phyloP scores from a whole-genome alignment of 2,329 filamentous ascomycete species.

The Apiospora hydei region DNA sequence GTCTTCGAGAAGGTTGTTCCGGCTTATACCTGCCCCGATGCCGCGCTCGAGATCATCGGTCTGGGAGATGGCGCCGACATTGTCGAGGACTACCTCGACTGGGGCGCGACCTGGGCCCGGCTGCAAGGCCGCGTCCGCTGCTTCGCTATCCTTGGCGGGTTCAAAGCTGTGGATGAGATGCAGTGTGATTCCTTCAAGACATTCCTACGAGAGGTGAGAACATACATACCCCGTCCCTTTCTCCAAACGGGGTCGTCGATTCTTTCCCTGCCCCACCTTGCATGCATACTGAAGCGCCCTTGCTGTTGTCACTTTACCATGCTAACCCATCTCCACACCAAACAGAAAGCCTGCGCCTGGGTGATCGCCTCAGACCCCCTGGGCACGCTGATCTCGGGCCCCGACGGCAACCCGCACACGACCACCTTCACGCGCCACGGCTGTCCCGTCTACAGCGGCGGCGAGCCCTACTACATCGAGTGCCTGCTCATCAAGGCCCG shows the following conservation, averaged over 20 bases:
- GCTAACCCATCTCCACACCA: background rate
- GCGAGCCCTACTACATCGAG: constrained; percentile 66
- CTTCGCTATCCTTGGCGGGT: constrained; percentile 59
- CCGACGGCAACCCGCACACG: constrained; percentile 54
- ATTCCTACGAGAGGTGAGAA: constrained; percentile 60
- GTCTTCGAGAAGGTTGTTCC: constrained; percentile 71
- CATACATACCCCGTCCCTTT: background rate
- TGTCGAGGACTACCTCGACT: constrained; percentile 64
- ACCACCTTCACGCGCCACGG: constrained; percentile 56
- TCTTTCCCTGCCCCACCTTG: background rate
- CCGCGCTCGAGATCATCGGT: constrained; percentile 73
- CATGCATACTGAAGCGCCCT: background rate
- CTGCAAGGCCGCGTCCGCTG: constrained; percentile 54
- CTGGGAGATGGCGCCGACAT: constrained; percentile 71
- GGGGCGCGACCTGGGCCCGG: constrained; percentile 56
- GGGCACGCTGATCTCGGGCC: constrained; percentile 60
- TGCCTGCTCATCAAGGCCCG: constrained; percentile 66
- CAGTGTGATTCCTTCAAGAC: constrained; percentile 52
- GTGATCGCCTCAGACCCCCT: constrained; percentile 58
- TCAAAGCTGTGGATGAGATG: constrained; percentile 48
- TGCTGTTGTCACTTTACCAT: background rate
- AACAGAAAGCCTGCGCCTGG: constrained; percentile 68
- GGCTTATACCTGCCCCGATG: constrained; percentile 53
- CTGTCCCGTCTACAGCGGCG: constrained; percentile 74
- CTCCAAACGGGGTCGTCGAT: background rate